phyloP scores from a whole-genome alignment of 2,329 filamentous ascomycete species.

The Pseudogymnoascus sp. region DNA sequence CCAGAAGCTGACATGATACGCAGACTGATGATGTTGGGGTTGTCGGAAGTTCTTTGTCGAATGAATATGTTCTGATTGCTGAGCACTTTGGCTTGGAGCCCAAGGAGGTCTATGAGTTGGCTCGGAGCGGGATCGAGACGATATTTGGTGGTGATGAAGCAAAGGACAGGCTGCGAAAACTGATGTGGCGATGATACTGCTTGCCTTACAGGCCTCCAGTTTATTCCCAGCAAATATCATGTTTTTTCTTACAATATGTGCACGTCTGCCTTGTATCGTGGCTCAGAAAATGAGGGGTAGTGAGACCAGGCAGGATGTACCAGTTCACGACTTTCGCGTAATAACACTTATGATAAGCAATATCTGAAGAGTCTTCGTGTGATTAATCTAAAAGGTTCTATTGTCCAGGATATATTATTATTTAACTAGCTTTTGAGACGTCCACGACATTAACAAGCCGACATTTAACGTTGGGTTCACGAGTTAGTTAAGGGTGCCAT shows the following conservation, averaged over 20 bases:
- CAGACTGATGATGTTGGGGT: conserved; percentile 80
- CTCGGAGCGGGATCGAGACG: conserved; percentile 51
- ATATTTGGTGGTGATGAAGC: conserved; percentile 61
- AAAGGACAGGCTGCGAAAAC: conserved; percentile 44
- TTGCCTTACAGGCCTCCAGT: not conserved
- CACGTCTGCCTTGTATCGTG: not conserved
- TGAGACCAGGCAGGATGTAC: not conserved
- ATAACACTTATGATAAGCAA: not conserved
- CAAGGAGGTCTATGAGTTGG: conserved; percentile 44
- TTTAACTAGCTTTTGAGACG: not conserved
- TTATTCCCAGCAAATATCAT: not conserved
- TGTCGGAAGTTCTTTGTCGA: conserved; percentile 66
- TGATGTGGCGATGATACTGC: conserved; percentile 38
- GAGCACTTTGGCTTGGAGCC: conserved; percentile 55
- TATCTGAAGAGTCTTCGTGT: not conserved
- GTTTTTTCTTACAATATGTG: not conserved
- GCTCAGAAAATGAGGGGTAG: not conserved
- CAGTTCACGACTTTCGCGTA: not conserved
- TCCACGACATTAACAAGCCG: not conserved
- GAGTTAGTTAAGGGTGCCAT: not conserved
- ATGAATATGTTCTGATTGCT: conserved; percentile 68
- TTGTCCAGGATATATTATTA: not conserved
- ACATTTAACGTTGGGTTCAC: not conserved
- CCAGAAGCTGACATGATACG: not conserved
- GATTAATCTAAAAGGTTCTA: not conserved